Evolutionary conservation across 768 basidiomycete genomes (phyloP).

Genomic region (Stropharia rugosoannulata): DNA sequence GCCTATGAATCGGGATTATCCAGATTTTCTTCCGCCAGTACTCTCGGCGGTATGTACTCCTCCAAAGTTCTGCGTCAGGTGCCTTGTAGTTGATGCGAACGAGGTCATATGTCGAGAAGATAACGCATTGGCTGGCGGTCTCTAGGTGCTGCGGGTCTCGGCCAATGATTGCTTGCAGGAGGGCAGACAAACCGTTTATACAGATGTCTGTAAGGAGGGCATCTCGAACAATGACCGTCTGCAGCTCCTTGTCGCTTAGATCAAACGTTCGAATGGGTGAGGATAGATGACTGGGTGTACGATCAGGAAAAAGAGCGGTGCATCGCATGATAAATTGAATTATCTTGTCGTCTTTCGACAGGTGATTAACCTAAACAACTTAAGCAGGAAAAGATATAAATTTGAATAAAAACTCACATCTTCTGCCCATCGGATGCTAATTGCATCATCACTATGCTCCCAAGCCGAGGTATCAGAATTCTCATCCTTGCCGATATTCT

Average conservation of each 20-base stretch:
- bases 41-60: not conserved
- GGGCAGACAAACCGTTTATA: slow-evolving; percentile 22
- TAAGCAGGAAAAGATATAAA: too few relatives aligned
- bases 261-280: not conserved
- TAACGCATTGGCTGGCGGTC: slow-evolving; percentile 3
- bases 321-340: slow-evolving; percentile 10
- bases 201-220: slow-evolving; percentile 22
- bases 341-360: slow-evolving; percentile 8
- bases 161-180: slow-evolving; percentile 12
- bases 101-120: slow-evolving; percentile 20
- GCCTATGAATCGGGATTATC: slow-evolving; percentile 37
- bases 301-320: not conserved
- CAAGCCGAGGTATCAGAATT: not conserved
- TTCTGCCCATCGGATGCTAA: too few relatives aligned
- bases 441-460: too few relatives aligned
- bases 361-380: too few relatives aligned
- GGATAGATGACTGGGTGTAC: not conserved
- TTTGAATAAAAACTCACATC: too few relatives aligned
- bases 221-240: not conserved
- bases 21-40: slow-evolving; percentile 32
- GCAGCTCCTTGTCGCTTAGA: slow-evolving; percentile 4
- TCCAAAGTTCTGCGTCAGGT: slow-evolving; percentile 21
- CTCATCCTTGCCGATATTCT: not conserved
- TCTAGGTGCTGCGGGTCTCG: not conserved
- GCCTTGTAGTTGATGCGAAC: slow-evolving; percentile 12